Evolutionary conservation across 176 grass and related monocot genomes (phyloP).

Genomic region (Phragmites australis): DNA sequence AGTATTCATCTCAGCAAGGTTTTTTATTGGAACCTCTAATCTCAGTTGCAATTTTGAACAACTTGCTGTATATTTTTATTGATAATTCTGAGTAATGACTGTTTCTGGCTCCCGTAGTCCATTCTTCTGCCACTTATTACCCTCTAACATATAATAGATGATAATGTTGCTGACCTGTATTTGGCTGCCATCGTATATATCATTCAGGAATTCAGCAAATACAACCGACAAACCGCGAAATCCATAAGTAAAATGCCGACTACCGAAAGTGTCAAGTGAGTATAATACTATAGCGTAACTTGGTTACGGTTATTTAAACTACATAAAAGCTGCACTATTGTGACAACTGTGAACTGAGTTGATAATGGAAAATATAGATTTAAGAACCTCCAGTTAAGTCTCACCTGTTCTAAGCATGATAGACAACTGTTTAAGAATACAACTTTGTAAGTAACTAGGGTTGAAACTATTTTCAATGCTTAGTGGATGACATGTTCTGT

Average conservation of each 20-base stretch:
- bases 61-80: conserved; percentile 10
- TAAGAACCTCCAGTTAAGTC: conserved; percentile 4
- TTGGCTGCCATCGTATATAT: conserved; percentile 8
- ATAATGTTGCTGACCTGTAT: conserved; percentile 15
- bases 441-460: neutral
- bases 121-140: conserved; percentile 13
- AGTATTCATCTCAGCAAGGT: conserved; percentile 66
- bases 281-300: conserved; percentile 8
- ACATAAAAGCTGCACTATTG: neutral
- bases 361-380: neutral
- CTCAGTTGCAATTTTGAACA: conserved; percentile 20
- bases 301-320: conserved; percentile 19
- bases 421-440: neutral
- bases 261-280: conserved; percentile 67
- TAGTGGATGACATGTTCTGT: neutral
- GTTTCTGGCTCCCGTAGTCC: neutral
- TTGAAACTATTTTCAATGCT: neutral
- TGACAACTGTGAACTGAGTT: conserved; percentile 16
- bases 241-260: conserved; percentile 71
- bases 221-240: conserved; percentile 65
- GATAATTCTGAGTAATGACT: neutral
- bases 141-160: conserved; percentile 20
- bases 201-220: conserved; percentile 61
- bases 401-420: neutral
- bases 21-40: conserved; percentile 11